A percentile compares a stretch with the other conserved stretches of the same genome.
These are phyloP conservation scores for Kodamaea alishanica DNA, from an alignment of 1,139 yeast species.

Conservation along the genomic window DNA sequence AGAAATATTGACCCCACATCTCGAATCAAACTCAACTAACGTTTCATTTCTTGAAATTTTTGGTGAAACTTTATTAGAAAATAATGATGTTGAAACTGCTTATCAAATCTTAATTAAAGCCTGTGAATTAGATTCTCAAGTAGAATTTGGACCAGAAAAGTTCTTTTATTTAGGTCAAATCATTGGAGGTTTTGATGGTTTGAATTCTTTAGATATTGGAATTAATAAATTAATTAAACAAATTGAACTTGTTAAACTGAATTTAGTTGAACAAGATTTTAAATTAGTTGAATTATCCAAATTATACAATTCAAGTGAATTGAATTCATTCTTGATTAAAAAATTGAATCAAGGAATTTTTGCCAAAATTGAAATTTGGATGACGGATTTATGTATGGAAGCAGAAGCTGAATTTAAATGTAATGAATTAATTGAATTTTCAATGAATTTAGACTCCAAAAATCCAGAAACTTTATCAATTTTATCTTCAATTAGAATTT, in stretches of 20 bases:
- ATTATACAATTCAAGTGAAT: slow-evolving; percentile 25
- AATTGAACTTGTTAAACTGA: slow-evolving; percentile 27
- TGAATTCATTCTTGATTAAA: slow-evolving; percentile 40
- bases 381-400: slow-evolving; percentile 98
- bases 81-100: slow-evolving; percentile 74
- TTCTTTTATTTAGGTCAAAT: slow-evolving; percentile 90
- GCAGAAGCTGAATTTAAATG: slow-evolving; percentile 81
- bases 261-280: slow-evolving; percentile 24
- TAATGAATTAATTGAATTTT: slow-evolving; percentile 63
- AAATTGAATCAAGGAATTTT: slow-evolving; percentile 73
- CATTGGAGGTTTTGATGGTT: slow-evolving; percentile 77
- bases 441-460: slow-evolving; percentile 54
- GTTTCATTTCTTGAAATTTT: slow-evolving; percentile 38
- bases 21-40: slow-evolving; percentile 25
- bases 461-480: slow-evolving; percentile 82
- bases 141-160: slow-evolving; percentile 65
- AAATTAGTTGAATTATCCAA: slow-evolving; percentile 22
- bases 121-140: slow-evolving; percentile 68
- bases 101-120: slow-evolving; percentile 60
- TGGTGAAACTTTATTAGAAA: slow-evolving; percentile 79
- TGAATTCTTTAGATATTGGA: slow-evolving; percentile 63
- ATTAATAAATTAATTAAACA: slow-evolving; percentile 48
- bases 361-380: slow-evolving; percentile 93
- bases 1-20: slow-evolving; percentile 30
- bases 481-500: slow-evolving; percentile 82